phyloP scores from a whole-genome alignment of 164 flowering plant species.

The Protea cynaroides region DNA sequence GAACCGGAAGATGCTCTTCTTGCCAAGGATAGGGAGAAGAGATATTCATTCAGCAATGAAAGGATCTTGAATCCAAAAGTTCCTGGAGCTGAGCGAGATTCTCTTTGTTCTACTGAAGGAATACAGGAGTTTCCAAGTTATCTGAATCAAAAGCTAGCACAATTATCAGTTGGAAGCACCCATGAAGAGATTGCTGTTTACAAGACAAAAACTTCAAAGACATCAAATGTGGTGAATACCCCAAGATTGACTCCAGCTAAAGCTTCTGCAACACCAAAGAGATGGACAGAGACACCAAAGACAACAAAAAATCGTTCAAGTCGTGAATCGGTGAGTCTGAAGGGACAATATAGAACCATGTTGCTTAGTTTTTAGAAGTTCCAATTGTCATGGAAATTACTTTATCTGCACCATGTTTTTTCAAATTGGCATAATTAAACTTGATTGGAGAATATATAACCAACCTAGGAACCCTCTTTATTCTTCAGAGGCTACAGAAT shows the following conservation, averaged over 20 bases:
- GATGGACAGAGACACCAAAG: slow-evolving; percentile 43
- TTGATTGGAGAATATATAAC: no score
- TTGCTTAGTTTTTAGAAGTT: background rate
- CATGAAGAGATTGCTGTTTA: slow-evolving; percentile 33
- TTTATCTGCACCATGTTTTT: no score
- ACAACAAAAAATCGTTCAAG: slow-evolving; percentile 24
- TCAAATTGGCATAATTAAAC: no score
- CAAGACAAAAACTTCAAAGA: slow-evolving; percentile 31
- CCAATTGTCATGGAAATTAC: background rate
- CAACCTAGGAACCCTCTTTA: no score
- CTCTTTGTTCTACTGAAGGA: slow-evolving; percentile 39
- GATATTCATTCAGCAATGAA: slow-evolving; percentile 54
- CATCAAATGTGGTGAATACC: slow-evolving; percentile 32
- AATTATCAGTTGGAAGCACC: slow-evolving; percentile 37
- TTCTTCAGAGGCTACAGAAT: no score
- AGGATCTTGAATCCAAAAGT: slow-evolving; percentile 65
- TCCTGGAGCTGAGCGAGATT: slow-evolving; percentile 51
- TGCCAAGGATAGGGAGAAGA: slow-evolving; percentile 28
- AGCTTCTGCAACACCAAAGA: slow-evolving; percentile 51
- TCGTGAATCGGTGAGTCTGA: slow-evolving; percentile 46
- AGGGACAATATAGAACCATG: background rate
- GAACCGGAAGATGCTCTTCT: slow-evolving; percentile 36
- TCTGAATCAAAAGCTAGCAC: slow-evolving; percentile 30
- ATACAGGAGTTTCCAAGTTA: slow-evolving; percentile 27
- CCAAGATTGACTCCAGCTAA: slow-evolving; percentile 48